Evolutionary conservation across 805 yeast species (phyloP).

Genomic region (Candida chauliodis): DNA sequence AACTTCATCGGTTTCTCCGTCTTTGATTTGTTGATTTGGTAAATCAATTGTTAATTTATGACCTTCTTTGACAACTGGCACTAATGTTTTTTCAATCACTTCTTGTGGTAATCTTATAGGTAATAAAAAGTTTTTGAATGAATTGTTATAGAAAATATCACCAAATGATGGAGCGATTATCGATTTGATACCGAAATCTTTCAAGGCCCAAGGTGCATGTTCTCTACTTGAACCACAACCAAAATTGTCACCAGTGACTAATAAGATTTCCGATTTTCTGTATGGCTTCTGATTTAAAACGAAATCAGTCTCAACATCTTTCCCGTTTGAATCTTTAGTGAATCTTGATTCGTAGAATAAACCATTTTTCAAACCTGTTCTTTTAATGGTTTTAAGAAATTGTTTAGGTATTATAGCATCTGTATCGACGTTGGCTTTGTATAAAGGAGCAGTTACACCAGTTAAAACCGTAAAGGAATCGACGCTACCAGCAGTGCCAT

Average conservation of each 20-base stretch:
- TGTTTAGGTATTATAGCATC: slow-evolving; percentile 99
- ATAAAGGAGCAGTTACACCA: slow-evolving; percentile 91
- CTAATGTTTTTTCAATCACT: slow-evolving; percentile 63
- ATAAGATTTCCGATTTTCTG: slow-evolving; percentile 73
- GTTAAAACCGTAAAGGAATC: slow-evolving; percentile 72
- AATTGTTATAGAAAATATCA: slow-evolving; percentile 96
- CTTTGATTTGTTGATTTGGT: slow-evolving; percentile 77
- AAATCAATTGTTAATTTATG: slow-evolving; percentile 73
- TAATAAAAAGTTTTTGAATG: slow-evolving; percentile 90
- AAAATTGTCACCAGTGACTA: slow-evolving; percentile 94
- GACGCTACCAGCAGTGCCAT: slow-evolving; percentile 46
- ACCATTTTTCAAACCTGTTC: slow-evolving; percentile 89
- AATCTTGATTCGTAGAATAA: slow-evolving; percentile 90
- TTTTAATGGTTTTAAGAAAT: slow-evolving; percentile 93
- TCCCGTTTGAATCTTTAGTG: slow-evolving; percentile 59
- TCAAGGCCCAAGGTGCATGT: slow-evolving; percentile 99
- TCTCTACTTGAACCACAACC: slow-evolving; percentile 99
- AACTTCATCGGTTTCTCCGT: slow-evolving; percentile 57
- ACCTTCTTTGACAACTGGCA: slow-evolving; percentile 79
- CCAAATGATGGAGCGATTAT: slow-evolving; percentile 98
- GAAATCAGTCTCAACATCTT: slow-evolving; percentile 82
- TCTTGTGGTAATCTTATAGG: slow-evolving; percentile 90
- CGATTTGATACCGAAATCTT: slow-evolving; percentile 93
- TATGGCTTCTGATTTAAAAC: slow-evolving; percentile 83
- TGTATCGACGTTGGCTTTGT: slow-evolving; percentile 93